Percentiles rank a stretch among this genome's conserved stretches.
Evolutionary conservation across 345 rosid genomes (phyloP).

Genomic region (Hirschfeldia incana): DNA sequence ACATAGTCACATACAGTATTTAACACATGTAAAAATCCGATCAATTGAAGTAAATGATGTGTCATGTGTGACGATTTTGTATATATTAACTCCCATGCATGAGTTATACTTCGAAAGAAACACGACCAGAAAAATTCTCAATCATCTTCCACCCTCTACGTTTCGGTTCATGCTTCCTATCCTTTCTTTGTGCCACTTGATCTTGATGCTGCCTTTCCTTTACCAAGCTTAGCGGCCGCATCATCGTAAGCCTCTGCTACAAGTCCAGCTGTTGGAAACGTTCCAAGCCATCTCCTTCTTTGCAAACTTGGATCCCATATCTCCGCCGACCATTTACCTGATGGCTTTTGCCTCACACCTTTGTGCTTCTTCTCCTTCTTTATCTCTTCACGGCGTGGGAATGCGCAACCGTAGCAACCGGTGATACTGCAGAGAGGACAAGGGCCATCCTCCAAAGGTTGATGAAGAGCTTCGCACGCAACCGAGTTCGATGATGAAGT

Average conservation of each 20-base stretch:
- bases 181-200: background rate
- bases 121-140: background rate
- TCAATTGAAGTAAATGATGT: too few relatives aligned
- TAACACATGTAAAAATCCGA: too few relatives aligned
- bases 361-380: background rate
- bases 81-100: background rate
- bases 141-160: background rate
- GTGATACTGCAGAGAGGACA: background rate
- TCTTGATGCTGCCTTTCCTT: background rate
- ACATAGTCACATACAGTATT: too few relatives aligned
- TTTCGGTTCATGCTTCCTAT: background rate
- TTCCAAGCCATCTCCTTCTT: background rate
- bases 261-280: background rate
- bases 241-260: background rate
- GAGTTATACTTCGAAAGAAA: background rate
- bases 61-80: background rate
- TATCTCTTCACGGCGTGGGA: background rate
- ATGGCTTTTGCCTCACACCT: background rate
- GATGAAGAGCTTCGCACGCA: background rate
- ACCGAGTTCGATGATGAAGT: background rate
- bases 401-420: slow-evolving; percentile 2
- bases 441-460: background rate
- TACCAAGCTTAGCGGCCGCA: background rate
- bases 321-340: slow-evolving; percentile 3
- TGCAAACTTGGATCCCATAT: background rate